Base-by-base conservation (phyloP, 1,139 yeast genomes). In the Zhuliangozyma parablackwelliae region DNA sequence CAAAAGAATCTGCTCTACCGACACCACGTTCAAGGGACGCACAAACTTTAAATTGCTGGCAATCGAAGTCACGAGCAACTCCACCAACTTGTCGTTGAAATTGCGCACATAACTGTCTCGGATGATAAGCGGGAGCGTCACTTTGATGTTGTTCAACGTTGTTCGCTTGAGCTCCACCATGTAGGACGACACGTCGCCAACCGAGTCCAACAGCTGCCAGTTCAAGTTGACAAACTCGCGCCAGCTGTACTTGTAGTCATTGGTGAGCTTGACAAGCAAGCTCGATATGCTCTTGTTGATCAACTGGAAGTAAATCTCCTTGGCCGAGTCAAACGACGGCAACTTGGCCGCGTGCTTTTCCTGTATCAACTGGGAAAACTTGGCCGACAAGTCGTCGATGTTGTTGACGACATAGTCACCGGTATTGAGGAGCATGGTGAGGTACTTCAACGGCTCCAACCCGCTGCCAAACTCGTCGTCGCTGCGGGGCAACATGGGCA, bases 321-420 rank as follows among this genome's bases (percentile, higher is more conserved):
- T 76, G 27, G 77, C 74, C 8, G 57, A 54, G 26, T 80, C 86
- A 50, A 88, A 80, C 28, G 42, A 33, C 29, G 70, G 61, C 46
- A 50, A 65, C 46, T 43, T 63, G 49, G 32, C 43, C 61, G n/a
- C 28, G 54, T 42, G 69, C 48, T 42, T 64, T 52, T 42, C 56
- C 35, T 44, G 66, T 28, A 80, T 67, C 28, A 80, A 61, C 16
- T 72, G 73, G 10, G 62, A 55, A 35, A 92, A 61, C 47, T 76
- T 79, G 30, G 82, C 85, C 49, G 80, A 88, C 36, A 92, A 64
- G 54, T 92, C 97, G 13, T 72, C 74, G 3, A 83, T 78, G 6
- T 96, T 92, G 12, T 78, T 72, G 24, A 86, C 75, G 43, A 95
- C 82, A 58, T 90, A 92, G 53, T 92, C 96, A 1, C 96, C 89